A percentile compares a stretch with the other conserved stretches of the same genome.
These are phyloP conservation scores for Exophiala viscosa DNA, from an alignment of 2,329 filamentous ascomycete genomes.

Conservation along the genomic window DNA sequence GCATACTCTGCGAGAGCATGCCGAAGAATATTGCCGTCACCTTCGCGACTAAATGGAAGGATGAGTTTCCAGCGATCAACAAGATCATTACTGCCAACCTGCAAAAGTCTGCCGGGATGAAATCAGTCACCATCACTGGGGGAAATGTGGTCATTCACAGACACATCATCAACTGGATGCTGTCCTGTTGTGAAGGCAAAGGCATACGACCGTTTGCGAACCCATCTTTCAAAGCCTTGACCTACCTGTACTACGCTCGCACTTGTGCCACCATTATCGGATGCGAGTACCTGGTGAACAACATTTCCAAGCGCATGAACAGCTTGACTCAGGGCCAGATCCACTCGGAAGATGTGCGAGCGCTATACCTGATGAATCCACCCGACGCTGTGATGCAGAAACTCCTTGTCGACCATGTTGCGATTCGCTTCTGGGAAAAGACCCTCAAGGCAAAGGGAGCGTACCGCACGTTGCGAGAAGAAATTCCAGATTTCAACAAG, in stretches of 20 bases:
- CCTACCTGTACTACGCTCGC: slow-evolving; percentile 11
- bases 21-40: slow-evolving; percentile 12
- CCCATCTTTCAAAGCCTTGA: slow-evolving; percentile 6
- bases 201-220: slow-evolving; percentile 10
- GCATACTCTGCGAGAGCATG: slow-evolving; percentile 14
- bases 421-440: slow-evolving; percentile 13
- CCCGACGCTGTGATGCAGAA: slow-evolving; percentile 8
- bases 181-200: slow-evolving; percentile 16
- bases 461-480: slow-evolving; percentile 15
- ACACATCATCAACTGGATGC: slow-evolving; percentile 24
- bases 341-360: slow-evolving; percentile 22
- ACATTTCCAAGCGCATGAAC: slow-evolving; percentile 15
- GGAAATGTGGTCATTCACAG: slow-evolving; percentile 15
- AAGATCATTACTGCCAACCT: slow-evolving; percentile 5
- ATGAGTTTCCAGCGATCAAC: slow-evolving; percentile 3
- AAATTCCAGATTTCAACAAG: slow-evolving; percentile 17
- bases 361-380: slow-evolving; percentile 9
- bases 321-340: slow-evolving; percentile 10
- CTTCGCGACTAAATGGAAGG: slow-evolving; percentile 18
- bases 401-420: slow-evolving; percentile 20
- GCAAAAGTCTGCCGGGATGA: not conserved
- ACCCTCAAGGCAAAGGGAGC: slow-evolving; percentile 11
- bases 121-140: slow-evolving; percentile 10
- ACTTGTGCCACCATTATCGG: slow-evolving; percentile 12
- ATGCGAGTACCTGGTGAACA: slow-evolving; percentile 14